Evolutionary conservation across 176 grass and related monocot genomes (phyloP), one percentile per base, ranked within the genome.

Genomic region (Hsuehochloa calcarea): DNA sequence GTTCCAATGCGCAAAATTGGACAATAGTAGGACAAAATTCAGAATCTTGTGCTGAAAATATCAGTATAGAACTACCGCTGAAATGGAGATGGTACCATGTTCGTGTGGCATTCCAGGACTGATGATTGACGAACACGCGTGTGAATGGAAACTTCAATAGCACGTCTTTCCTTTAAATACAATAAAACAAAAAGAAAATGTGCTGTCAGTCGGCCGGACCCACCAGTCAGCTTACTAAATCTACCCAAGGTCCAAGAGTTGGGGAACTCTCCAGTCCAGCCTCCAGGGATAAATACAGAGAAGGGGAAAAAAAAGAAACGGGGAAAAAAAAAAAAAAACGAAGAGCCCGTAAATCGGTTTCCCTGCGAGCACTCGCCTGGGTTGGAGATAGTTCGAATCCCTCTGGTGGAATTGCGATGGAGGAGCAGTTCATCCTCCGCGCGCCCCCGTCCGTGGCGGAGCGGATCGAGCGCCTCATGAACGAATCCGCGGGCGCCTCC

Each of bases 381-480:
- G 65, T 20, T 11, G 81, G 47, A 51, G 52, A 17, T 29, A 40
- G 29, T 17, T 78, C 8, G 74, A 41, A 39, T 41, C 11, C 62
- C 15, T 1, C 22, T 8, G 59, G 75, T 47, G 68, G 40, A 81
- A 47, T 66, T 31, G 43, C 23, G 37, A 98, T 98, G 96, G 93
- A 98, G 76, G 88, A 98, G 79, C 93, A 98, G 93, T 95, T 93
- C 80, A 87, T 98, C 73, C 89, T 98, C 55, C 91, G 96, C 35
- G 93, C 92, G 50, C 85, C 96, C 23, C 96, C 93, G 3, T 90
- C 93, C 43, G 85, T 98, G 54, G 89, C 89, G 20, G 93, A 93
- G 78, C 83, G 70, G 84, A 93, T 98, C 58, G 93, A 98, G 76
- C 87, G 80, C 81, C 93, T 95, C 65, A 89, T 95, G 72, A 92